Conservation (phyloP, 306 rosid genomes). For the Cicer chorassanicum region DNA sequence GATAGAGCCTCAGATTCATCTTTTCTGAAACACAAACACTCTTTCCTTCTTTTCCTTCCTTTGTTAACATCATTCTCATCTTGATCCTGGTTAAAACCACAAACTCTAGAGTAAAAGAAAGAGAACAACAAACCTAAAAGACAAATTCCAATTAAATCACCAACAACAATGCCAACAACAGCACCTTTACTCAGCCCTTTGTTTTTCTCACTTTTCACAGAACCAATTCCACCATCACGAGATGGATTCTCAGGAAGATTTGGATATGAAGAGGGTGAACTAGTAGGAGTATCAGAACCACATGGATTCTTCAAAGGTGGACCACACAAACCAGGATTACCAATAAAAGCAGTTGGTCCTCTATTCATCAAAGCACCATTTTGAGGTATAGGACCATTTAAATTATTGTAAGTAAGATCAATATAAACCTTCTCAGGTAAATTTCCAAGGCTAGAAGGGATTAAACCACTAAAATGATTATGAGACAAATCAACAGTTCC, state of each 20-base stretch:
- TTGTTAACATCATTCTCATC: slow-evolving; percentile 59
- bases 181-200: slow-evolving; percentile 76
- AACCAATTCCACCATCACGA: slow-evolving; percentile 47
- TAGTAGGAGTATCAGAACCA: slow-evolving; percentile 62
- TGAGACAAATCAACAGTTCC: slow-evolving; percentile 95
- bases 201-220: slow-evolving; percentile 51
- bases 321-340: slow-evolving; percentile 90
- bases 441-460: slow-evolving; percentile 87
- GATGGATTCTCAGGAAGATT: slow-evolving; percentile 69
- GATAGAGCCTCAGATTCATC: slow-evolving; percentile 76
- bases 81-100: slow-evolving; percentile 55
- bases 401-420: slow-evolving; percentile 84
- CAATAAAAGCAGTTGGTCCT: slow-evolving; percentile 99
- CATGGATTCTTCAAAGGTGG: slow-evolving; percentile 94
- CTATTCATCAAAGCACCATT: slow-evolving; percentile 95
- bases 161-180: slow-evolving; percentile 74
- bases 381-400: slow-evolving; percentile 92
- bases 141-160: slow-evolving; percentile 86
- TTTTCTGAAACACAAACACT: slow-evolving; percentile 80
- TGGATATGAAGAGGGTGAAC: slow-evolving; percentile 75
- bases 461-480: slow-evolving; percentile 76
- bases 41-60: slow-evolving; percentile 64
- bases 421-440: slow-evolving; percentile 98
- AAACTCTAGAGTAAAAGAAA: slow-evolving; percentile 79
- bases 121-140: slow-evolving; percentile 87